Evolutionary conservation across 2,329 filamentous ascomycete species (phyloP).

Genomic region (Fusarium albidum): DNA sequence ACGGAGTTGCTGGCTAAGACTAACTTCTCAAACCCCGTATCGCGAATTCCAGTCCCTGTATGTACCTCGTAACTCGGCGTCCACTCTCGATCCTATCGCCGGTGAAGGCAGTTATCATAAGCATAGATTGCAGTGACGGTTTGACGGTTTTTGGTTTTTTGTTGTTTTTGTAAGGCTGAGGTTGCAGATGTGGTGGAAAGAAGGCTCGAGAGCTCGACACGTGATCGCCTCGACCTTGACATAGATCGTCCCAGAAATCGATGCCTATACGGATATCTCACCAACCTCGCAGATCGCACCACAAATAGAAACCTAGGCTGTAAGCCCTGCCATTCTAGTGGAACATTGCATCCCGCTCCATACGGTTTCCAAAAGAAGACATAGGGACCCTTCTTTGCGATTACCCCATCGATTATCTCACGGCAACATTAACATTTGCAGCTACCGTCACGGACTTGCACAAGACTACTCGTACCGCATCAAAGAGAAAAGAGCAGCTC

Average conservation of each 20-base stretch:
- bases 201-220: slow-evolving; percentile 10
- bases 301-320: slow-evolving; percentile 4
- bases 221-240: slow-evolving; percentile 16
- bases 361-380: slow-evolving; percentile 24
- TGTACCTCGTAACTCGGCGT: not conserved
- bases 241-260: slow-evolving; percentile 1
- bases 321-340: slow-evolving; percentile 22
- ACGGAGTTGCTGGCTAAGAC: slow-evolving; percentile 17
- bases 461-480: no score
- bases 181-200: no score
- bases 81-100: not conserved
- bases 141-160: no score
- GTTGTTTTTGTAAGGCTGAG: no score
- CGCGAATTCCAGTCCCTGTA: slow-evolving; percentile 7
- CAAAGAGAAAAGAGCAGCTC: not conserved
- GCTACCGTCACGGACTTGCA: no score
- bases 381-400: slow-evolving; percentile 18
- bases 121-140: no score
- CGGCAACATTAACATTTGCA: no score
- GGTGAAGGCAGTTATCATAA: not conserved
- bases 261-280: slow-evolving; percentile 7
- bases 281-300: slow-evolving; percentile 5
- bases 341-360: slow-evolving; percentile 11
- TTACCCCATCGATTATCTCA: no score
- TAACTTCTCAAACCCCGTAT: slow-evolving; percentile 2